Base-by-base conservation (phyloP, 2,329 filamentous ascomycete genomes). In the Aspergillus neotritici region DNA sequence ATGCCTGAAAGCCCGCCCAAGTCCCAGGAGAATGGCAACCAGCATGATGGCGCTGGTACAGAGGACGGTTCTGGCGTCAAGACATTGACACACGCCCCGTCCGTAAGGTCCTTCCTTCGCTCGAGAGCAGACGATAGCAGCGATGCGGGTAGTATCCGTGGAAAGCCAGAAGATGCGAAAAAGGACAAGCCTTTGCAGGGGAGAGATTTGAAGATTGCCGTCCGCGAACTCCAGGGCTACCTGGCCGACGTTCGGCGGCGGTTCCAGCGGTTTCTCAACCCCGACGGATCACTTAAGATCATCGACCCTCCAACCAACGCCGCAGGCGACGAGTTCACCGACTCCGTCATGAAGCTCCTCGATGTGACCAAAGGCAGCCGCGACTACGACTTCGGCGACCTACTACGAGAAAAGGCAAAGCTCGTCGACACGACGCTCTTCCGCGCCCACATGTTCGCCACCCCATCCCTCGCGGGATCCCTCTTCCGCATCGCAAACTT, bases 401-500 rank as follows among this genome's bases (percentile, higher is more conserved):
- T 85, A 51, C 74, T 97, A 2, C 77, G 82, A 10, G 77, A 83
- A 31, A 88, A 85, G 1, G 94, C 93, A 30, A 83, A 80, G 38
- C 71, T 96, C 2, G 88, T 97, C 5, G 93, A 98, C 61, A 98
- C 93, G 0, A 91, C 90, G 1, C 76, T 98, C 0, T 97, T 98
- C 72, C 82, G 91, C 12, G 86, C 88, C 0, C 94, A 95, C 65
- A 97, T 98, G 90, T 88, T 91, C 58, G 88, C 86, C 4, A 83
- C 83, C 6, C 91, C 93, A 4, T 82, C 84, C 5, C 74, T 98
- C 9, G 89, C 89, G 3, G 86, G 87, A 2, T 87, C 90, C 0
- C 77, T 98, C 0, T 97, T 98, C 70, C 88, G 93, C 16, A 87
- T 97, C 40, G 84, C 90, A 60, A 98, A 98, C 64, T 97, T 96